Conservation (phyloP, 2,329 filamentous ascomycete genomes). For the Paecilomyces dactylethromorphus region DNA sequence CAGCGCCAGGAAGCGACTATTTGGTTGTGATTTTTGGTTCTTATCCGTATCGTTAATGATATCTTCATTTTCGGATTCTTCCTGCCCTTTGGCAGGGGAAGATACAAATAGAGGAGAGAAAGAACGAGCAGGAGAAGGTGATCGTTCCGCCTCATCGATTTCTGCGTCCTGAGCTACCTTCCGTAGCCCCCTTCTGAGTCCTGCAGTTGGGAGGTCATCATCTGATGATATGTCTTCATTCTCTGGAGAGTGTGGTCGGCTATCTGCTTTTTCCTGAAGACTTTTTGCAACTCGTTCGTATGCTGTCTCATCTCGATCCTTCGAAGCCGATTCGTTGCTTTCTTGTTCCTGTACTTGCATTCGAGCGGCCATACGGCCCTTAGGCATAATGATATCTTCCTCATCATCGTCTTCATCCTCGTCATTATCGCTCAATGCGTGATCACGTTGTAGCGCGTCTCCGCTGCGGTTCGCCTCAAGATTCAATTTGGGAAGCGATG, state of each 20-base stretch:
- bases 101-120: slow-evolving; percentile 42
- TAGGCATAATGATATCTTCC: slow-evolving; percentile 51
- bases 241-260: not conserved
- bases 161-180: slow-evolving; percentile 17
- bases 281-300: slow-evolving; percentile 29
- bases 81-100: slow-evolving; percentile 15
- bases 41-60: slow-evolving; percentile 8
- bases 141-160: slow-evolving; percentile 16
- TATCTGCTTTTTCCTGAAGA: slow-evolving; percentile 4
- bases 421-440: slow-evolving; percentile 14
- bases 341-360: slow-evolving; percentile 44
- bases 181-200: slow-evolving; percentile 20
- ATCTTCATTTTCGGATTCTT: slow-evolving; percentile 11
- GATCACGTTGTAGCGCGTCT: not conserved
- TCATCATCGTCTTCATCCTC: slow-evolving; percentile 33
- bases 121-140: slow-evolving; percentile 18
- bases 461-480: not conserved
- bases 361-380: slow-evolving; percentile 58
- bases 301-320: slow-evolving; percentile 28
- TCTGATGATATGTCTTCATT: slow-evolving; percentile 29
- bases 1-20: slow-evolving; percentile 63
- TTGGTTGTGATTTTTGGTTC: slow-evolving; percentile 26
- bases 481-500: not conserved
- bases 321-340: slow-evolving; percentile 1
- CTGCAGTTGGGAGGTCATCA: slow-evolving; percentile 24